Base-by-base conservation (phyloP, 345 rosid genomes). In the Gossypium anomalum region DNA sequence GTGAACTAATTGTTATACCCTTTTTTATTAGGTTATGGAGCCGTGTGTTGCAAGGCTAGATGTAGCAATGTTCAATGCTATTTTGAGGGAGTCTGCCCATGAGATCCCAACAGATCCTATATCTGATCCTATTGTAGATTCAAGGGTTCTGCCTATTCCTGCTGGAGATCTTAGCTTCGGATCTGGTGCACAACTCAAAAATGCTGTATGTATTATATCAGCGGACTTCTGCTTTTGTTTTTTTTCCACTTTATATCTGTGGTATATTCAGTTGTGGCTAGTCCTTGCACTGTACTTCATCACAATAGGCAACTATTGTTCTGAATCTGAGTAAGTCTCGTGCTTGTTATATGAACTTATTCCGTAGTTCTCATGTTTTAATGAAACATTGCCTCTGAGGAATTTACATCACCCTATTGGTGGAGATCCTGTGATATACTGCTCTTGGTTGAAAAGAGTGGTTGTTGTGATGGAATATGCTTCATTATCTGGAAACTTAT, bases 21-120 rank as follows among this genome's bases (percentile, higher is more conserved):
- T 75, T 22, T 70, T 73, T 74, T 27, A 69, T 72, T 81, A 94
- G 97, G 97, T 92, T 34, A 93, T 93, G 92, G 93, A 89, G 67
- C 92, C 85, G 51, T 96, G 99, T 76, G 78, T 92, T 14, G 80
- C 84, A 48, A 86, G 99, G 81, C 81, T 93, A 45, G 99, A 96
- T 86, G 93, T 93, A 22, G 99, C 98, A 48, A 92, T 93, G 93
- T 96, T 96, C 82, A 96, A 96, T 84, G 99, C 97, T 69, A 93
- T 96, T 76, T 85, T 95, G 12, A 88, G 97, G 0, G 99, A 96
- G 81, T 96, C 99, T 55, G 93, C 87, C 55, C 85, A 89, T 86
- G 97, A 96, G 84, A 90, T 93, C 38, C 97, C 97, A 43, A 96
- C 97, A 0, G 98, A 96, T 82, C 99, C 98, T 0, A 86, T 96